Base-by-base conservation (phyloP, 352 stramenopile species). In the Lagenidium giganteum region DNA sequence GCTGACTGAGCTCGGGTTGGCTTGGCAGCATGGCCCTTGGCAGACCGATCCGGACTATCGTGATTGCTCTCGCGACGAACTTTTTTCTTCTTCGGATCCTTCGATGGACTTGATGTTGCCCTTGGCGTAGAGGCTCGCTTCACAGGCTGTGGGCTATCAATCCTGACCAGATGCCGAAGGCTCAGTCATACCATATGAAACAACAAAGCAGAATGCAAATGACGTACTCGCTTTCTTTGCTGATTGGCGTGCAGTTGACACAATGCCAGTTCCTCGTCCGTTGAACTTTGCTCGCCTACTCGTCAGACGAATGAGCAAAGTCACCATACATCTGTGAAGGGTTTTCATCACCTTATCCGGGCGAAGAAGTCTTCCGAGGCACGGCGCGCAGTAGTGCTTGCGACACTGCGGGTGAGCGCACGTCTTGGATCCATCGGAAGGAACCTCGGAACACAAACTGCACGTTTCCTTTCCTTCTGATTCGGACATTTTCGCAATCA, bases 191-290 rank as follows among this genome's bases (percentile, higher is more conserved):
- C n/a, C n/a, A n/a, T n/a, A n/a, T n/a, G n/a, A n/a, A n/a, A n/a
- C n/a, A 26, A 23, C 4, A 43, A 31, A 30, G 13, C 18, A 43
- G 2, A 43, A 27, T 6, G 4, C 24, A 30, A 43, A 1, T 20
- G 4, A 38, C 28, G 7, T 39, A 48, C 41, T 38, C 28, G 13
- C 14, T 30, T 14, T 43, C 11, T 12, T n/a, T 46, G 8, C 64
- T 42, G 21, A 52, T 47, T 17, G 48, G 54, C 1, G 61, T 76
- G 51, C 75, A 88, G 41, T 88, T 88, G 14, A 70, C 66, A 31
- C 75, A 88, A 13, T 71, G 33, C 75, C 75, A 88, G 26, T 64
- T 55, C 50, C 81, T 82, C 17, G 49, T 66, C 13, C 70, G 64
- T 54, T 54, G 71, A 7, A 83, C 72, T 37, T 79, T 82, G 32